phyloP scores from a whole-genome alignment of 2,329 filamentous ascomycete species.

The Aspergillus sp. region DNA sequence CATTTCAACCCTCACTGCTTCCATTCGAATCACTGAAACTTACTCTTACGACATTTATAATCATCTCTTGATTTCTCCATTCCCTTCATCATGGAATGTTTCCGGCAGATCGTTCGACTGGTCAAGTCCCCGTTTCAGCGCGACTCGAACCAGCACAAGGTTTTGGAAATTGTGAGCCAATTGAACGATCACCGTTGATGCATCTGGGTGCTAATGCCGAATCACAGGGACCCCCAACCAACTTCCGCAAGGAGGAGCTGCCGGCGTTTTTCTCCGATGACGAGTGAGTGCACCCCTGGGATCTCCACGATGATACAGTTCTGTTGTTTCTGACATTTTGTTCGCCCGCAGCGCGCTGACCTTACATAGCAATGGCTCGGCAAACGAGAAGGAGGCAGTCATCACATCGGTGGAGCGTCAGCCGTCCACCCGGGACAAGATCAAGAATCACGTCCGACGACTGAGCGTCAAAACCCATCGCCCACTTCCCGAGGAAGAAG shows the following conservation, averaged over 20 bases:
- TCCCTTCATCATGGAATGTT: conserved; percentile 32
- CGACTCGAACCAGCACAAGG: conserved; percentile 18
- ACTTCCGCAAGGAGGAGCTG: conserved; percentile 45
- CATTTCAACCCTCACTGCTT: conserved; percentile 6
- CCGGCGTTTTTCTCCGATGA: conserved; percentile 40
- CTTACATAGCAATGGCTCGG: conserved; percentile 30
- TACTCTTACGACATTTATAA: conserved; percentile 4
- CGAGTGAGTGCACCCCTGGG: conserved; percentile 32
- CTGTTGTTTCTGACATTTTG: conserved; percentile 26
- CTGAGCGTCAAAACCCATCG: conserved; percentile 28
- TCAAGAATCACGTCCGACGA: conserved; percentile 29
- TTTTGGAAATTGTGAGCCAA: conserved; percentile 37
- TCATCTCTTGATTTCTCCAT: background rate
- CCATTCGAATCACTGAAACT: conserved; percentile 3
- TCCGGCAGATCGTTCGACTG: conserved; percentile 35
- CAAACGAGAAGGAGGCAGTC: conserved; percentile 29
- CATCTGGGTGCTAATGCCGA: conserved; percentile 8
- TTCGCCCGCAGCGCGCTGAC: conserved; percentile 32
- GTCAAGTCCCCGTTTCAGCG: conserved; percentile 34
- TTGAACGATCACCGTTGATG: background rate
- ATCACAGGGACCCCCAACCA: conserved; percentile 40
- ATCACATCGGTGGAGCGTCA: conserved; percentile 26
- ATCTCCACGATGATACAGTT: conserved; percentile 3
- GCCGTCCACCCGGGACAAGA: conserved; percentile 28
- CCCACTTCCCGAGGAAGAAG: conserved; percentile 19